Evolutionary conservation across 371 early-diverging fungal genomes (phyloP).

Genomic region (Mucor racemosus): DNA sequence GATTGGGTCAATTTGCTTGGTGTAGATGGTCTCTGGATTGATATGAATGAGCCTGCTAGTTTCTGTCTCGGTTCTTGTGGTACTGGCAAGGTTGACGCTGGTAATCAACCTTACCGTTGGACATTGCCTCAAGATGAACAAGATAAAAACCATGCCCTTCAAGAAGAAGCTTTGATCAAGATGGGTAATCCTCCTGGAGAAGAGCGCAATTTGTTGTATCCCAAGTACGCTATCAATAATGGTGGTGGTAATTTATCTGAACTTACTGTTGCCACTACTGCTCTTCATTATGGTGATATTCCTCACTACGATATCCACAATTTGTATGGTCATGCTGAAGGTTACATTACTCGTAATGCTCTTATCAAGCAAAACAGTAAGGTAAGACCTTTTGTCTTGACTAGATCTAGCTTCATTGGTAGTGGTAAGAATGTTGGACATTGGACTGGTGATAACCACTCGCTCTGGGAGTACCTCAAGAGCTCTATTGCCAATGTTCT

Average conservation of each 20-base stretch:
- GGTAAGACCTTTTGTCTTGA: constrained; percentile 74
- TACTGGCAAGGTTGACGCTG: constrained; percentile 30
- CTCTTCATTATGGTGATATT: constrained; percentile 58
- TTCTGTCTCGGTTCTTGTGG: constrained; percentile 48
- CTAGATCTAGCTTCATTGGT: constrained; percentile 74
- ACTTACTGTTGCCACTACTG: constrained; percentile 61
- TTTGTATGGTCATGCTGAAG: constrained; percentile 67
- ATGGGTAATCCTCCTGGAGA: constrained; percentile 36
- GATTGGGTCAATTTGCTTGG: constrained; percentile 30
- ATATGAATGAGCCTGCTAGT: constrained; percentile 70
- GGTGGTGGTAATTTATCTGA: constrained; percentile 48
- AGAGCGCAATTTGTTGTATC: constrained; percentile 38
- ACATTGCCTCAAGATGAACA: constrained; percentile 29
- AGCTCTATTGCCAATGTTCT: constrained; percentile 62
- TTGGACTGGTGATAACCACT: constrained; percentile 71
- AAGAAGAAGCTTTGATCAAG: constrained; percentile 24
- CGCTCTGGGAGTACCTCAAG: constrained; percentile 56
- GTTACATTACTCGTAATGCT: constrained; percentile 58
- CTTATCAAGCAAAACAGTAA: constrained; percentile 31
- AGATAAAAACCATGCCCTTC: constrained; percentile 23
- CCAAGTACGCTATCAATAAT: constrained; percentile 43
- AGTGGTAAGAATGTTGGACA: constrained; percentile 67
- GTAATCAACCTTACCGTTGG: constrained; percentile 33
- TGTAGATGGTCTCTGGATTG: constrained; percentile 72
- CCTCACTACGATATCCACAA: constrained; percentile 69